These are phyloP conservation scores for Nemania sp. DNA, from an alignment of 2,329 filamentous ascomycete genomes.

Conservation along the genomic window DNA sequence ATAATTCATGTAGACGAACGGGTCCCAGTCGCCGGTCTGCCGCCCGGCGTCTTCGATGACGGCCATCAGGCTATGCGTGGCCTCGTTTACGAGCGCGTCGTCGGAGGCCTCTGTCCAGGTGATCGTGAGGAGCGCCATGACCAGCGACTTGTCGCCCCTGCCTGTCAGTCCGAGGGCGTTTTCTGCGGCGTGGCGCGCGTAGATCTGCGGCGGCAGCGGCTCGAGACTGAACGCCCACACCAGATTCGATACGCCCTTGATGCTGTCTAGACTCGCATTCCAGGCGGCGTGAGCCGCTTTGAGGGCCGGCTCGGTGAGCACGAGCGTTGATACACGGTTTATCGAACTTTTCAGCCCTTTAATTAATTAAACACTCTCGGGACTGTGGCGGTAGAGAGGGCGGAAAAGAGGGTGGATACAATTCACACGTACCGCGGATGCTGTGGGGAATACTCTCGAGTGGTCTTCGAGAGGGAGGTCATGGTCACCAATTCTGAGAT, in stretches of 20 bases:
- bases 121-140: not conserved
- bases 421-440: too few relatives aligned
- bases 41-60: not conserved
- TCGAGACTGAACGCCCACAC: not conserved
- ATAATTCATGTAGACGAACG: conserved; percentile 10
- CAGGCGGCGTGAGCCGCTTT: not conserved
- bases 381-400: too few relatives aligned
- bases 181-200: not conserved
- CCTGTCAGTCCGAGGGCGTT: not conserved
- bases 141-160: not conserved
- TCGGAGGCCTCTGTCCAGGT: not conserved
- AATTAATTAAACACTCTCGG: too few relatives aligned
- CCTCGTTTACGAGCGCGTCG: not conserved
- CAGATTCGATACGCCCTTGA: not conserved
- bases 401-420: too few relatives aligned
- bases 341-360: too few relatives aligned
- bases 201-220: not conserved
- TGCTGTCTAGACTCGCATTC: not conserved
- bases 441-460: too few relatives aligned
- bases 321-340: too few relatives aligned
- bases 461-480: too few relatives aligned
- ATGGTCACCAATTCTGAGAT: too few relatives aligned
- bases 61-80: not conserved
- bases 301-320: too few relatives aligned
- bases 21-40: not conserved